Evolutionary conservation across 345 rosid genomes (phyloP).

Genomic region (Aquilaria malaccensis): DNA sequence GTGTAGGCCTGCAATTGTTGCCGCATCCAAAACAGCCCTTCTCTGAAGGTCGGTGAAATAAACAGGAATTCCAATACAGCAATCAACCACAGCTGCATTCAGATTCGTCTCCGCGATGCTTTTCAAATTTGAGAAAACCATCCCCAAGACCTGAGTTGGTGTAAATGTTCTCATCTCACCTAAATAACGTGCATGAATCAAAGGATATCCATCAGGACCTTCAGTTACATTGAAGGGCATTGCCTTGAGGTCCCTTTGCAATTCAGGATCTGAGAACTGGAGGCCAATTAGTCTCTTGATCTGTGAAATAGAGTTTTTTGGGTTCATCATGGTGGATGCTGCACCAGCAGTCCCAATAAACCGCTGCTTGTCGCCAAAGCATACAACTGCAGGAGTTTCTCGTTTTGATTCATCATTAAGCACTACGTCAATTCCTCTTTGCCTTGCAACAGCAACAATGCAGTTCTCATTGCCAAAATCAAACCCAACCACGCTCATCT

Average conservation of each 20-base stretch:
- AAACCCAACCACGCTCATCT: conserved; percentile 97
- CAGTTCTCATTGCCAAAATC: conserved; percentile 97
- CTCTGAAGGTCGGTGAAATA: conserved; percentile 91
- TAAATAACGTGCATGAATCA: conserved; percentile 76
- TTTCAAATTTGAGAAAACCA: conserved; percentile 80
- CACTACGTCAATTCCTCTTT: conserved; percentile 96
- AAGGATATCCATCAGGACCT: conserved; percentile 86
- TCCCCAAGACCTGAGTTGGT: conserved; percentile 90
- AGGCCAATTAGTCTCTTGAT: conserved; percentile 81
- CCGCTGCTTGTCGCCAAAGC: conserved; percentile 96
- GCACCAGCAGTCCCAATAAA: conserved; percentile 98
- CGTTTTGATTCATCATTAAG: conserved; percentile 98
- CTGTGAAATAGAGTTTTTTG: conserved; percentile 86
- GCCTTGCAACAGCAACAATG: conserved; percentile 97
- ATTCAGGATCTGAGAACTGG: conserved; percentile 77
- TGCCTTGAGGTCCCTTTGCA: conserved; percentile 78
- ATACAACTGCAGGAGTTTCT: conserved; percentile 89
- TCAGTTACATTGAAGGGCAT: conserved; percentile 64
- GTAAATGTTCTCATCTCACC: conserved; percentile 80
- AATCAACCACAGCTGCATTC: conserved; percentile 84
- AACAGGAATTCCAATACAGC: conserved; percentile 92
- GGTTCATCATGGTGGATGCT: conserved; percentile 92
- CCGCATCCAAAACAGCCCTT: conserved; percentile 92
- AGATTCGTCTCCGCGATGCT: conserved; percentile 80
- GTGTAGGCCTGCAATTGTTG: conserved; percentile 85